These are phyloP conservation scores for Pichia nakasei DNA, from an alignment of 805 yeast genomes.

Conservation along the genomic window DNA sequence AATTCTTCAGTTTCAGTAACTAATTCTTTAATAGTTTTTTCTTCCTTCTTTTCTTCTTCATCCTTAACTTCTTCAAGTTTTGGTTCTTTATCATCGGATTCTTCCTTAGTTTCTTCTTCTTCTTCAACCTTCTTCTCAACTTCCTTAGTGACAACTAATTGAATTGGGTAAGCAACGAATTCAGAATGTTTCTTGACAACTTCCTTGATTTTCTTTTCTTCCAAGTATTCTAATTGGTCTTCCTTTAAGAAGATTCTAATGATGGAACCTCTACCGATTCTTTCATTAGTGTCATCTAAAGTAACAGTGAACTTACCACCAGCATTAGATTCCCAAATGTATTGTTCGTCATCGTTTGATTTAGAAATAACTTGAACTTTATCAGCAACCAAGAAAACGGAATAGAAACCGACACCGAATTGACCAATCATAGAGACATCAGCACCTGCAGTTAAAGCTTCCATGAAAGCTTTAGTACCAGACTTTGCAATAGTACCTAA, in stretches of 20 bases:
- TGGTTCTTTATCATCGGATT: conserved; percentile 44
- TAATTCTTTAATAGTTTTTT: conserved; percentile 83
- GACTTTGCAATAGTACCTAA: conserved; percentile 99
- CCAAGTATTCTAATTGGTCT: conserved; percentile 97
- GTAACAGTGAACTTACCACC: conserved; percentile 99
- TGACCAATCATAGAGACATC: conserved; percentile 99
- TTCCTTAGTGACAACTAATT: conserved; percentile 96
- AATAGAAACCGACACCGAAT: conserved; percentile 99
- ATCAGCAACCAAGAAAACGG: conserved; percentile 98
- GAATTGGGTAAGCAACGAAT: conserved; percentile 98
- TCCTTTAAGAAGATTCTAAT: conserved; percentile 96
- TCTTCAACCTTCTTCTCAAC: conserved; percentile 96
- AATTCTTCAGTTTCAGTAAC: conserved; percentile 97
- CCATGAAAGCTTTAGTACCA: conserved; percentile 99
- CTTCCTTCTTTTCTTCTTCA: conserved; percentile 56
- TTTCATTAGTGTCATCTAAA: conserved; percentile 79
- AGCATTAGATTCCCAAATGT: conserved; percentile 99
- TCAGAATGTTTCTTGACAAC: conserved; percentile 99
- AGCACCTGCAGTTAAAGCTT: conserved; percentile 98
- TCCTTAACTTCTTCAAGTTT: conserved; percentile 42
- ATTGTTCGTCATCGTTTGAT: conserved; percentile 98
- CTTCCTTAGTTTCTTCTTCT: conserved; percentile 47
- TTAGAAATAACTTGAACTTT: conserved; percentile 96
- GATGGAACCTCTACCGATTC: conserved; percentile 88
- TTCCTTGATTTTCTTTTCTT: conserved; percentile 99